Percentiles rank a stretch among this genome's conserved stretches.
Conservation (phyloP, 257 asterid species). For the Primulina eburnea region DNA sequence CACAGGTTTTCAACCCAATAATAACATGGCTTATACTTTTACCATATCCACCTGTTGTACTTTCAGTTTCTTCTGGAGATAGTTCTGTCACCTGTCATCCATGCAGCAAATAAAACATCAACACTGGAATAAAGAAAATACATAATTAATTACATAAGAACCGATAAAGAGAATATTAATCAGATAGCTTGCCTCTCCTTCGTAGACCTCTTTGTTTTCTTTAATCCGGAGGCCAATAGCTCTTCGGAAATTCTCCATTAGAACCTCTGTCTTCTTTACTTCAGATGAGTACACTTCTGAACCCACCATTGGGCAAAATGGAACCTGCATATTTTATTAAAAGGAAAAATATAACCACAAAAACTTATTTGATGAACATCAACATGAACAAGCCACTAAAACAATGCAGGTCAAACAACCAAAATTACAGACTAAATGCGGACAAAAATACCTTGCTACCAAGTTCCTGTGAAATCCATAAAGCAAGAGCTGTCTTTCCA, state of each 20-base stretch:
- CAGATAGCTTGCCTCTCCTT: slow-evolving; percentile 72
- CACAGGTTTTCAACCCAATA: slow-evolving; percentile 88
- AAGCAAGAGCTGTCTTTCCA: slow-evolving; percentile 97
- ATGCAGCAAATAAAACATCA: slow-evolving; percentile 17
- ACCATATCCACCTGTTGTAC: slow-evolving; percentile 93
- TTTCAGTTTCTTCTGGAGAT: slow-evolving; percentile 92
- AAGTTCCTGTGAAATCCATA: slow-evolving; percentile 90
- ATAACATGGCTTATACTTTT: slow-evolving; percentile 92
- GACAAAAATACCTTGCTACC: slow-evolving; percentile 75
- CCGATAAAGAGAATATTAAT: background rate
- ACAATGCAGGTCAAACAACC: background rate
- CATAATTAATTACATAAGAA: background rate
- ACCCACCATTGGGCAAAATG: slow-evolving; percentile 99
- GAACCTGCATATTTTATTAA: slow-evolving; percentile 50
- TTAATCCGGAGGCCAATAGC: slow-evolving; percentile 96
- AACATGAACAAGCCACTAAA: background rate
- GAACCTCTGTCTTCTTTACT: slow-evolving; percentile 93
- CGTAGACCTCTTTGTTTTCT: slow-evolving; percentile 96
- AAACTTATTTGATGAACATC: background rate
- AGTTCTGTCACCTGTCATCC: slow-evolving; percentile 78
- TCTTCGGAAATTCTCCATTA: slow-evolving; percentile 89
- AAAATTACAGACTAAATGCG: background rate
- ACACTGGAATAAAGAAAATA: slow-evolving; percentile 1
- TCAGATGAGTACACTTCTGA: slow-evolving; percentile 98
- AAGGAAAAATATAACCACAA: slow-evolving; percentile 14